phyloP scores from a whole-genome alignment of 208 protist species.

The Leishmania amazonensis region DNA sequence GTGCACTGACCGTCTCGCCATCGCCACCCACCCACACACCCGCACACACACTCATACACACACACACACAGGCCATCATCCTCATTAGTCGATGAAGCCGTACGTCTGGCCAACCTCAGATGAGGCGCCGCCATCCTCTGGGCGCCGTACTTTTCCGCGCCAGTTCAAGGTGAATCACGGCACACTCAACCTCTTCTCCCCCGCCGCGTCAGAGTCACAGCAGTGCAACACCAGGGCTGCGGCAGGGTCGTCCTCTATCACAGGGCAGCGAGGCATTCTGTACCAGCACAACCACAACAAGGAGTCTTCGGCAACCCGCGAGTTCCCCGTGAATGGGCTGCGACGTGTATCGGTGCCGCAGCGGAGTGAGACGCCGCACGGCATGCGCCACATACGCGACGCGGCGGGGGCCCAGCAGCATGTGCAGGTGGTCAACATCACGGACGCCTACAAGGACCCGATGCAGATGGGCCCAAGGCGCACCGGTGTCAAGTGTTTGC shows the following conservation, averaged over 20 bases:
- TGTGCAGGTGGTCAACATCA: constrained; percentile 84
- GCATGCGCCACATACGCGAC: constrained; percentile 47
- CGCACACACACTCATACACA: too few species aligned
- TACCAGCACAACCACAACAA: constrained; percentile 42
- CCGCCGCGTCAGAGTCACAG: not conserved
- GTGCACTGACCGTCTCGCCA: not conserved
- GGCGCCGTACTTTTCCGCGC: constrained; percentile 20
- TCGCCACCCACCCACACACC: not conserved
- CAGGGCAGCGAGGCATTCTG: constrained; percentile 13
- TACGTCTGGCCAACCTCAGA: constrained; percentile 31
- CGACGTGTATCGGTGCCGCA: constrained; percentile 42
- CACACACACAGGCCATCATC: constrained; percentile 6
- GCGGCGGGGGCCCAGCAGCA: constrained; percentile 53
- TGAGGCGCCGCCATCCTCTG: constrained; percentile 25
- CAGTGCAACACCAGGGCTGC: not conserved
- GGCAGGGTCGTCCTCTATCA: constrained; percentile 1
- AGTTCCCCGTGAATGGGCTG: constrained; percentile 56
- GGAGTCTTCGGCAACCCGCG: constrained; percentile 55
- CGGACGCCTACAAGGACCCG: constrained; percentile 68
- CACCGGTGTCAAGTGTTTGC: constrained; percentile 47
- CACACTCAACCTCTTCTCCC: constrained; percentile 49
- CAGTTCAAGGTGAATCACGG: constrained; percentile 36
- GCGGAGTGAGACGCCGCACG: constrained; percentile 51
- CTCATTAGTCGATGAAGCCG: constrained; percentile 22
- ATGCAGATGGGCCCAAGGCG: constrained; percentile 43